Evolutionary conservation across 202 grass and related monocot species (phyloP).

Genomic region (Eragrostis tef): DNA sequence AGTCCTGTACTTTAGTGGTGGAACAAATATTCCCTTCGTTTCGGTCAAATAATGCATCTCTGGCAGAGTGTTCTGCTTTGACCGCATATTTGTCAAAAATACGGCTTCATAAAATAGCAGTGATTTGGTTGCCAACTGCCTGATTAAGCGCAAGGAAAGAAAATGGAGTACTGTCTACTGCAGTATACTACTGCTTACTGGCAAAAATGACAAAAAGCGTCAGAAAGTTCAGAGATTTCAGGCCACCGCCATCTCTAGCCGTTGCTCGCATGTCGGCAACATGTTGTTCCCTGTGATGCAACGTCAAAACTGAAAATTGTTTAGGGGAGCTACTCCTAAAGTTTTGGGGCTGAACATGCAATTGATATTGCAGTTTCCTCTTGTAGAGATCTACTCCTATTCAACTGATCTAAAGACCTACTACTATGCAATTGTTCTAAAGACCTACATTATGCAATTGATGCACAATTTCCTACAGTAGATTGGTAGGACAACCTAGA

Average conservation of each 20-base stretch:
- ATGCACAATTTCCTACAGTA: too few species aligned
- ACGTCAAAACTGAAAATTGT: neutral
- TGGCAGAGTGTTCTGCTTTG: conserved; percentile 1
- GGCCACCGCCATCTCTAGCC: neutral
- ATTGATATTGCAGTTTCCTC: too few species aligned
- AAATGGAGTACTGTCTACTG: too few species aligned
- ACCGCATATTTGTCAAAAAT: neutral
- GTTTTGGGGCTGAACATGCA: neutral
- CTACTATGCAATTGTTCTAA: neutral
- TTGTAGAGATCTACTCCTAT: too few species aligned
- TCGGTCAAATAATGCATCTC: conserved; percentile 36
- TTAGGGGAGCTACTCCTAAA: neutral
- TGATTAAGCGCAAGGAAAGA: neutral
- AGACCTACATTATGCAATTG: neutral
- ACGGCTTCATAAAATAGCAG: neutral
- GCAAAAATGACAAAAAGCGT: neutral
- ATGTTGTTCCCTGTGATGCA: neutral
- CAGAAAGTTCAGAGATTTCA: conserved; percentile 8
- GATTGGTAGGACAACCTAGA: too few species aligned
- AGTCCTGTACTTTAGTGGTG: neutral
- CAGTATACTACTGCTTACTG: neutral
- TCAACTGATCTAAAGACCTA: neutral
- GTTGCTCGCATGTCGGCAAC: neutral
- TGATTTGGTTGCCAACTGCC: neutral
- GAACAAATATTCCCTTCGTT: conserved; percentile 36